Conservation (phyloP, 768 basidiomycete genomes). For the Chiua virens region DNA sequence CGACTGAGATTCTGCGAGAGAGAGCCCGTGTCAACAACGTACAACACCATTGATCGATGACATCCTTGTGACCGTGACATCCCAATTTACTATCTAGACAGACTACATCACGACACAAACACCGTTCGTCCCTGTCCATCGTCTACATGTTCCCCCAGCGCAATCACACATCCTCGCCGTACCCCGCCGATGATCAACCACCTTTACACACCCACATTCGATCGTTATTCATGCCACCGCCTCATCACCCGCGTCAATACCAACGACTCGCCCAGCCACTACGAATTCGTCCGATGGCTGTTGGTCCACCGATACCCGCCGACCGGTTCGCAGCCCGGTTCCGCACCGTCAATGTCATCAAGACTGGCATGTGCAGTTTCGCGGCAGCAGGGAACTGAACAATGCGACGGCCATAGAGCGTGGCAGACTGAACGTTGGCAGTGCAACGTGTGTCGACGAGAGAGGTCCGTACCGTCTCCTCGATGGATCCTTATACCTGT, state of each 20-base stretch:
- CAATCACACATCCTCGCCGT: too few species aligned
- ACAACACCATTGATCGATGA: too few species aligned
- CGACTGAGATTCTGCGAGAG: too few species aligned
- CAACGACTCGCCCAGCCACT: conserved; percentile 68
- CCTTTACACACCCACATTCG: conserved; percentile 70
- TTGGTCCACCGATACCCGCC: conserved; percentile 73
- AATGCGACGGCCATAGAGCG: too few species aligned
- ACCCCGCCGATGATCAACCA: too few species aligned
- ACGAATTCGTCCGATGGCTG: conserved; percentile 71
- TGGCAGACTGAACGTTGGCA: conserved; percentile 66
- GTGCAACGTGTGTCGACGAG: conserved; percentile 49
- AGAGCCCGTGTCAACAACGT: too few species aligned
- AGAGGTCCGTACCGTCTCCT: conserved; percentile 46
- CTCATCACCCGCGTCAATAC: too few species aligned
- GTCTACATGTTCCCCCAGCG: conserved; percentile 4
- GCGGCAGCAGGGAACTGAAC: too few species aligned
- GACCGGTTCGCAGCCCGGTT: conserved; percentile 64
- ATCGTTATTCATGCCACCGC: conserved; percentile 70
- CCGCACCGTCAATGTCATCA: conserved; percentile 59
- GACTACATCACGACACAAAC: too few species aligned
- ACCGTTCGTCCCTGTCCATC: too few species aligned
- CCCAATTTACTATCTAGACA: too few species aligned
- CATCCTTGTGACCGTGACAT: too few species aligned
- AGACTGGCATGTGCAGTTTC: conserved; percentile 56
- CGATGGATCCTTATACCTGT: conserved; percentile 41